These are phyloP conservation scores for Biscogniauxia sp. DNA, from an alignment of 2,329 filamentous ascomycete genomes.

Conservation along the genomic window DNA sequence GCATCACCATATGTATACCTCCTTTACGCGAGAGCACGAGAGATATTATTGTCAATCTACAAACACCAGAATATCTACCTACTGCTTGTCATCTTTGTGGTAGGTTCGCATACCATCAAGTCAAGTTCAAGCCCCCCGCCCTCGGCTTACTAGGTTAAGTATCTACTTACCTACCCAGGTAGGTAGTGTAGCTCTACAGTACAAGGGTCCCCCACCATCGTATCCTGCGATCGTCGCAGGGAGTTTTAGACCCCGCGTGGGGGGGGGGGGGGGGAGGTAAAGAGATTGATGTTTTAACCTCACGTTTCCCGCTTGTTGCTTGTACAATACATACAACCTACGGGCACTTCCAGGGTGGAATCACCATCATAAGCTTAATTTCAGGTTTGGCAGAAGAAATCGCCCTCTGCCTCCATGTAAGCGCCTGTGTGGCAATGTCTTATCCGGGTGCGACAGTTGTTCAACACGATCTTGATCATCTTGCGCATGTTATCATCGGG, in stretches of 20 bases:
- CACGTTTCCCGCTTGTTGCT: background rate
- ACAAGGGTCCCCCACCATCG: background rate
- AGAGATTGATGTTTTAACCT: background rate
- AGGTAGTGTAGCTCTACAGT: background rate
- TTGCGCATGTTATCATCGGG: too few species aligned
- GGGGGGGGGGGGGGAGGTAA: too few species aligned
- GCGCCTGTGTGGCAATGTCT: background rate
- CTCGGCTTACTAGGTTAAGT: too few species aligned
- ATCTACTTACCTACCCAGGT: too few species aligned
- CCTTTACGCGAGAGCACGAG: too few species aligned
- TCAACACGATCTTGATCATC: background rate
- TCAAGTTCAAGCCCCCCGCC: too few species aligned
- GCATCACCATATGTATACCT: too few species aligned
- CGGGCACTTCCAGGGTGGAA: background rate
- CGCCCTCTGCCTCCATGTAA: background rate
- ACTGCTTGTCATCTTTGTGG: too few species aligned
- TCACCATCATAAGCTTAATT: background rate
- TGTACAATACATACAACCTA: too few species aligned
- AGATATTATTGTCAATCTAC: too few species aligned
- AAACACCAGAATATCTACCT: too few species aligned
- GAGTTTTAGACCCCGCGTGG: background rate
- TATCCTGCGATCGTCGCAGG: background rate
- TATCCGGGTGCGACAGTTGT: background rate
- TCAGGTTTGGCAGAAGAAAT: background rate
- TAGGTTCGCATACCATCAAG: too few species aligned